Conservation (phyloP, 768 basidiomycete species). For the Strobilomyces echinocephalus region DNA sequence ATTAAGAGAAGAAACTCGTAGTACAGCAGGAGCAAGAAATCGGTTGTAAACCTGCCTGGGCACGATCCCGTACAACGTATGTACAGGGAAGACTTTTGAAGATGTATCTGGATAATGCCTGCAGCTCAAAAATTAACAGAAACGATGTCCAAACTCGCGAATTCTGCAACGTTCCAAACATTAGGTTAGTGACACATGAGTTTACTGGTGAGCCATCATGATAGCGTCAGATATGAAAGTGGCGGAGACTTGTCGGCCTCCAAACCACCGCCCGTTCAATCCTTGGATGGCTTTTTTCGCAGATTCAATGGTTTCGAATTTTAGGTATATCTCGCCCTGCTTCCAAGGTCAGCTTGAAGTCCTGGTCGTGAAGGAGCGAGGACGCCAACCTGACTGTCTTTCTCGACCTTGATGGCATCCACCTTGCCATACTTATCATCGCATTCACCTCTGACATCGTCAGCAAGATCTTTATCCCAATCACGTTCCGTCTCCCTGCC, state of each 20-base stretch:
- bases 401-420: slow-evolving; percentile 86
- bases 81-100: slow-evolving; percentile 31
- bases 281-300: slow-evolving; percentile 85
- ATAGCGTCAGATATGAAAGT: slow-evolving; percentile 89
- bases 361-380: background rate
- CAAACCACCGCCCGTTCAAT: slow-evolving; percentile 96
- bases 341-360: slow-evolving; percentile 10
- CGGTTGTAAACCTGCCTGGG: slow-evolving; percentile 38
- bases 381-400: slow-evolving; percentile 76
- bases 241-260: slow-evolving; percentile 84
- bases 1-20: slow-evolving; percentile 30
- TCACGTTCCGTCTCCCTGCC: slow-evolving; percentile 88
- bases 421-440: slow-evolving; percentile 88
- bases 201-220: slow-evolving; percentile 84
- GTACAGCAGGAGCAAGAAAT: slow-evolving; percentile 29
- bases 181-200: slow-evolving; percentile 21
- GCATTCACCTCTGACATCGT: slow-evolving; percentile 94
- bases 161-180: slow-evolving; percentile 28
- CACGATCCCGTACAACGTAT: slow-evolving; percentile 27
- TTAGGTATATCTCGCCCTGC: slow-evolving; percentile 96
- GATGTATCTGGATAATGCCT: slow-evolving; percentile 28
- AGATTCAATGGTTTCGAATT: slow-evolving; percentile 74
- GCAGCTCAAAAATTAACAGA: slow-evolving; percentile 30
- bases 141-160: slow-evolving; percentile 15
- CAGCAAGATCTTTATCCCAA: slow-evolving; percentile 95